Evolutionary conservation across 768 basidiomycete genomes (phyloP).

Genomic region (Kwoniella shandongensis): DNA sequence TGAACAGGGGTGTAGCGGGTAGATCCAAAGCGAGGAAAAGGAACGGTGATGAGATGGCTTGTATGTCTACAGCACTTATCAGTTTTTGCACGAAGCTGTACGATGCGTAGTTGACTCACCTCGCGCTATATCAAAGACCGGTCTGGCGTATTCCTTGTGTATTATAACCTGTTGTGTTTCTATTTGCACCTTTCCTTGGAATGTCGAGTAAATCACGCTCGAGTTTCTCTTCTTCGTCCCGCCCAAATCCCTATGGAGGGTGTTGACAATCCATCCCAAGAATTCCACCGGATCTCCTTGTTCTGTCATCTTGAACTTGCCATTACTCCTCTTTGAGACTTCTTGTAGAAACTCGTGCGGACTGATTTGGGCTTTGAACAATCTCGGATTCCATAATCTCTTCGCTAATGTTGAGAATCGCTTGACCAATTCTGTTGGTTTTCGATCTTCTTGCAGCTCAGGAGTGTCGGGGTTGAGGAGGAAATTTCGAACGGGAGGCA

Average conservation of each 20-base stretch:
- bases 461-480: conserved; percentile 56
- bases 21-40: conserved; percentile 93
- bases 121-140: conserved; percentile 90
- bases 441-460: conserved; percentile 34
- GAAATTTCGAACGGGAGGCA: conserved; percentile 82
- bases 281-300: conserved; percentile 98
- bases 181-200: conserved; percentile 89
- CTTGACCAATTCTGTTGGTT: conserved; percentile 72
- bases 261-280: conserved; percentile 90
- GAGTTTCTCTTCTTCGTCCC: conserved; percentile 91
- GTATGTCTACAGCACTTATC: conserved; percentile 68
- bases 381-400: conserved; percentile 91
- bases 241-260: conserved; percentile 85
- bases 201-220: conserved; percentile 87
- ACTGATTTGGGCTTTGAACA: conserved; percentile 97
- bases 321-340: conserved; percentile 81
- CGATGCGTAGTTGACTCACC: conserved; percentile 58
- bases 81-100: not conserved
- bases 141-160: conserved; percentile 75
- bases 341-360: conserved; percentile 99
- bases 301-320: conserved; percentile 87
- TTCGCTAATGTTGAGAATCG: conserved; percentile 84
- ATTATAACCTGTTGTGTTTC: conserved; percentile 92
- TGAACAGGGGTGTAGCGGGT: conserved; percentile 95
- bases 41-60: conserved; percentile 80